Conservation (phyloP, 495 filamentous ascomycete genomes). For the Tirmania nivea region DNA sequence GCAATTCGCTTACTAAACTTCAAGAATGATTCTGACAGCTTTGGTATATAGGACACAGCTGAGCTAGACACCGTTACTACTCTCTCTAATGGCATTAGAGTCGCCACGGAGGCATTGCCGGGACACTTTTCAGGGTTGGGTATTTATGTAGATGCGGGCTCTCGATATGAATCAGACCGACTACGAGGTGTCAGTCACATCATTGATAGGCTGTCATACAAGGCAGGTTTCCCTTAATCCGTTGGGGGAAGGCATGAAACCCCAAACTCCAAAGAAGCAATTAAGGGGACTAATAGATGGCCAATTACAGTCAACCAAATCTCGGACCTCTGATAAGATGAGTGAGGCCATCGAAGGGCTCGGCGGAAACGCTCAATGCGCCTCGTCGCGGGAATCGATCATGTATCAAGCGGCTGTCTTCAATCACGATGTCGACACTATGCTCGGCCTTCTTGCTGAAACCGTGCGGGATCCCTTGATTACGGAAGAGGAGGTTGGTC, state of each 20-base stretch:
- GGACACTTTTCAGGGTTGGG: constrained; percentile 90
- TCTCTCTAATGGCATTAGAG: constrained; percentile 79
- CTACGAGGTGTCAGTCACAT: constrained; percentile 87
- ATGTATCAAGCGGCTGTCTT: constrained; percentile 99
- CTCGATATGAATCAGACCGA: constrained; percentile 71
- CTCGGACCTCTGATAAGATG: constrained; percentile 59
- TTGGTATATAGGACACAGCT: constrained; percentile 46
- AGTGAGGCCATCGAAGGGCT: constrained; percentile 64
- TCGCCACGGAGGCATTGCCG: constrained; percentile 86
- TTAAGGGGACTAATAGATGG: not conserved
- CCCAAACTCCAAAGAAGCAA: not conserved
- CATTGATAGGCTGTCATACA: constrained; percentile 88
- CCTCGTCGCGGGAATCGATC: constrained; percentile 79
- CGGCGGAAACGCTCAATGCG: constrained; percentile 89
- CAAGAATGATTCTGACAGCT: too few species aligned
- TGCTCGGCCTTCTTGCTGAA: constrained; percentile 72
- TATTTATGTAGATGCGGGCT: constrained; percentile 92
- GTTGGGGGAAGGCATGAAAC: not conserved
- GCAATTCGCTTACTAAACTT: too few species aligned
- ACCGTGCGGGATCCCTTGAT: constrained; percentile 78
- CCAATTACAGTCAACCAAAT: constrained; percentile 38
- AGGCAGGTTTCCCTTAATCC: constrained; percentile 19
- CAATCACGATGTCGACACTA: constrained; percentile 71
- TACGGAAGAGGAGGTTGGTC: constrained; percentile 68
- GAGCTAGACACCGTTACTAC: constrained; percentile 77